Evolutionary conservation across 23 red algal species (phyloP).

Genomic region (Chondrus crispus): DNA sequence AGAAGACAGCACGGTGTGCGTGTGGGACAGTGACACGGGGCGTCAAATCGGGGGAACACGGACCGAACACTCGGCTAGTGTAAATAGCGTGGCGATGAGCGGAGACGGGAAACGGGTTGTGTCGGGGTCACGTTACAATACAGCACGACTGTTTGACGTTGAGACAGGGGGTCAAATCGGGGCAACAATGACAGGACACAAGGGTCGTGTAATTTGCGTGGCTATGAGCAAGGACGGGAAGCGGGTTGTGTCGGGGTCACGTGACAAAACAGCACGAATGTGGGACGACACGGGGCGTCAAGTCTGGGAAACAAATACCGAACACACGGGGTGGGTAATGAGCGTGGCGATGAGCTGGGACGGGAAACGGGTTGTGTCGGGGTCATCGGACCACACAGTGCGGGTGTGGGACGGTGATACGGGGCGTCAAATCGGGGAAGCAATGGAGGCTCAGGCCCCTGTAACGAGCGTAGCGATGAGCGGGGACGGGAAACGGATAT

Average conservation of each 20-base stretch:
- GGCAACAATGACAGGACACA: slow-evolving; percentile 38
- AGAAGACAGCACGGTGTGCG: not conserved
- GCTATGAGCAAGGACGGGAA: slow-evolving; percentile 34
- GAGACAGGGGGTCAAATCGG: not conserved
- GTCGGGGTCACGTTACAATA: not conserved
- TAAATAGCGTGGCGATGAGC: not conserved
- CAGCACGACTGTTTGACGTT: not conserved
- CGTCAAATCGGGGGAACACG: not conserved
- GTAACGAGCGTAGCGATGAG: not conserved
- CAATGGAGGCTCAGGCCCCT: too few species aligned
- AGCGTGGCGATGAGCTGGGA: not conserved
- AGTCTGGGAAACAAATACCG: not conserved
- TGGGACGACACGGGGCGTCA: slow-evolving; percentile 47
- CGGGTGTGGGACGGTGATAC: slow-evolving; percentile 28
- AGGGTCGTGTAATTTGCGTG: slow-evolving; percentile 44
- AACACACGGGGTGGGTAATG: not conserved
- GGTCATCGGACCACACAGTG: slow-evolving; percentile 1
- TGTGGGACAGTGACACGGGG: not conserved
- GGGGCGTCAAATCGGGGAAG: too few species aligned
- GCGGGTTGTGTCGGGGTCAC: slow-evolving; percentile 39
- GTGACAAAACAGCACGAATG: slow-evolving; percentile 51
- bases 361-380: not conserved
- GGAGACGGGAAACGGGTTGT: not conserved
- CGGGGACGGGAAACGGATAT: not conserved
- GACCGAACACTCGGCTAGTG: not conserved